phyloP scores from a whole-genome alignment of 2,329 filamentous ascomycete genomes.

The Claviceps arundinis region DNA sequence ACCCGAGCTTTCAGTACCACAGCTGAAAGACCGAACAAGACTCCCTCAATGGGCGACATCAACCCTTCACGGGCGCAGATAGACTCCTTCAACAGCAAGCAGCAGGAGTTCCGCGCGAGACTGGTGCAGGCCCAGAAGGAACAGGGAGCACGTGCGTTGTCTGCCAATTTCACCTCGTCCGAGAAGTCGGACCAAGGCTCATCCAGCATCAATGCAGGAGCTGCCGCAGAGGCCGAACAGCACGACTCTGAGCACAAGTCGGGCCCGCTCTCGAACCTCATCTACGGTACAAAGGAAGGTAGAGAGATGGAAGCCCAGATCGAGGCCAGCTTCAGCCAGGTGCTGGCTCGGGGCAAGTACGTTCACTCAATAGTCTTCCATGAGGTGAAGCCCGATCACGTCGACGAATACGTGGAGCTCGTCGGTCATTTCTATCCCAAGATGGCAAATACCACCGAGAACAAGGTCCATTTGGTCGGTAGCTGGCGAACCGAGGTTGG shows the following conservation, averaged over 20 bases:
- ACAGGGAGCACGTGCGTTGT: constrained; percentile 69
- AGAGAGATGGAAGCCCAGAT: constrained; percentile 91
- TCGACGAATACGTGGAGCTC: constrained; percentile 85
- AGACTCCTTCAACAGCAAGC: constrained; percentile 65
- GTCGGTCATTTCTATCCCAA: constrained; percentile 86
- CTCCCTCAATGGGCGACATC: constrained; percentile 79
- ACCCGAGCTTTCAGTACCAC: constrained; percentile 47
- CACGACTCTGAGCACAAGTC: constrained; percentile 51
- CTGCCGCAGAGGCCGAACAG: constrained; percentile 41
- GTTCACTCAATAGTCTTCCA: constrained; percentile 97
- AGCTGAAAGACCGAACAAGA: constrained; percentile 27
- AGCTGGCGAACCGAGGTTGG: constrained; percentile 98
- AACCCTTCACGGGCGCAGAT: constrained; percentile 51
- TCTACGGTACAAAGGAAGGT: constrained; percentile 94
- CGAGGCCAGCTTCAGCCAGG: constrained; percentile 89
- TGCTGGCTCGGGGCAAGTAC: constrained; percentile 91
- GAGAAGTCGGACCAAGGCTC: constrained; percentile 25
- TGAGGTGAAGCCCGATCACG: constrained; percentile 86
- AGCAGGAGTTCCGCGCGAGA: constrained; percentile 76
- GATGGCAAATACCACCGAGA: constrained; percentile 72
- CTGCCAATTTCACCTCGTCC: constrained; percentile 27
- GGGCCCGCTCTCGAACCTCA: constrained; percentile 68
- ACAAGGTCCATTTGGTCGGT: constrained; percentile 90
- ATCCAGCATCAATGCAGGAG: constrained; percentile 22
- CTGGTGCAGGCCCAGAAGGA: constrained; percentile 65